Evolutionary conservation across 257 asterid species (phyloP).

Genomic region (Solanum tacnaense): DNA sequence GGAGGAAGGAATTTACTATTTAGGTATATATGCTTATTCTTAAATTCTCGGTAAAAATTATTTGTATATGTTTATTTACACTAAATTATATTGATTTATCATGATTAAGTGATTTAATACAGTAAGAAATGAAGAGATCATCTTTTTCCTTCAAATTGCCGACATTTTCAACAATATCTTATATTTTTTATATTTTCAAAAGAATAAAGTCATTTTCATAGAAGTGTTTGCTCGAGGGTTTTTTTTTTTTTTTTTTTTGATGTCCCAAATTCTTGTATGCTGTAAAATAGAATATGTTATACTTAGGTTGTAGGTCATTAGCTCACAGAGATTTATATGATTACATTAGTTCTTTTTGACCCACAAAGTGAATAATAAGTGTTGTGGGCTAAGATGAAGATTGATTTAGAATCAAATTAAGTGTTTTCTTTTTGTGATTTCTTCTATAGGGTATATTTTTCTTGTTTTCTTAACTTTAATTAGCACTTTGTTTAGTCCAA

Average conservation of each 20-base stretch:
- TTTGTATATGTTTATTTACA: not conserved
- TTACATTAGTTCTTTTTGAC: not conserved
- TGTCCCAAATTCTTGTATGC: not conserved
- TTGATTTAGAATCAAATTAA: not conserved
- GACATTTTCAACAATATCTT: not conserved
- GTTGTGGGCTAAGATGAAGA: not conserved
- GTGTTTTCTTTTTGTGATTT: not conserved
- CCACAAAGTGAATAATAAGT: not conserved
- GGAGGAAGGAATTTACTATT: not conserved
- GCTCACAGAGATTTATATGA: not conserved
- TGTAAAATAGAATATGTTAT: not conserved
- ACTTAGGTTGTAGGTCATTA: not conserved
- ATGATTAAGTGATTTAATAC: not conserved
- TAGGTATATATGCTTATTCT: not conserved
- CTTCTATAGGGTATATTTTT: not conserved
- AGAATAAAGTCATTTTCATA: not conserved
- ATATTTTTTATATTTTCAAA: not conserved
- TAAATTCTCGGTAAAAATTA: not conserved
- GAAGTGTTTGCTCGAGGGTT: not conserved
- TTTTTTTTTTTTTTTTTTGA: not conserved
- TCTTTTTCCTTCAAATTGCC: not conserved
- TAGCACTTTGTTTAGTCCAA: not conserved
- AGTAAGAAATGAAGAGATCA: not conserved
- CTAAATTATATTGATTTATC: not conserved
- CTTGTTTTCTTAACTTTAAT: not conserved